Evolutionary conservation across 1,284 basidiomycete genomes (phyloP), one percentile per base, ranked within the genome.

Genomic region (Phenoliferia sp.): DNA sequence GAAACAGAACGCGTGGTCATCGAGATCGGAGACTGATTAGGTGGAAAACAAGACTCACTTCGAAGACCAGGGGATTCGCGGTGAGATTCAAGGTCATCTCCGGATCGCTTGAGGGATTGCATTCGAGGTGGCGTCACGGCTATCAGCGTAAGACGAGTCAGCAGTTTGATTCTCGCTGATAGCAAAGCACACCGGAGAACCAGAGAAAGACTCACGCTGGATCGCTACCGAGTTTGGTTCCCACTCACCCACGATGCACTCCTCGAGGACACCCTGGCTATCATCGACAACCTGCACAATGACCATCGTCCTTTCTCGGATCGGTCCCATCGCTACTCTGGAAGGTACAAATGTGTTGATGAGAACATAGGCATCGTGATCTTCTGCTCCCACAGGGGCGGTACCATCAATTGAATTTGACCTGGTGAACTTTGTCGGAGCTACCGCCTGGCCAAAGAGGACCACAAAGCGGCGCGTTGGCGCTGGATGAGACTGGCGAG

Each of bases 291-390:
- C 52, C 33, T 55, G 34, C 3, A 73, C 69, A 22, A 56, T 12
- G 28, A 73, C 67, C 63, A 67, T 57, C 19, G 67, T 56, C 7
- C 67, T 57, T 48, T 71, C 71, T 10, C 57, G 61, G 2, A 54
- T 19, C n/a, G 52, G n/a, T 3, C 67, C 65, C 72, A 73, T 71
- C 22, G n/a, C 16, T 1, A 33, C 19, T 31, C 70, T 50, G 29
- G 60, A 26, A 2, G 72, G 72, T 22, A 68, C 66, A 32, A 69
- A 70, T 16, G 68, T 67, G 39, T 70, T 68, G 57, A 73, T 28
- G 4, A 73, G 65, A 22, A 73, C 70, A 17, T 72, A 73, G 29
- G 72, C 68, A 29, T 73, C 72, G 15, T 62, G 63, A 54, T 66
- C 67, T 50, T 66, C 62, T 31, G 59, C 59, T 12, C 70, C 68